Evolutionary conservation across 257 asterid genomes (phyloP), one percentile per base, ranked within the genome.

Genomic region (Fraxinus anomala): DNA sequence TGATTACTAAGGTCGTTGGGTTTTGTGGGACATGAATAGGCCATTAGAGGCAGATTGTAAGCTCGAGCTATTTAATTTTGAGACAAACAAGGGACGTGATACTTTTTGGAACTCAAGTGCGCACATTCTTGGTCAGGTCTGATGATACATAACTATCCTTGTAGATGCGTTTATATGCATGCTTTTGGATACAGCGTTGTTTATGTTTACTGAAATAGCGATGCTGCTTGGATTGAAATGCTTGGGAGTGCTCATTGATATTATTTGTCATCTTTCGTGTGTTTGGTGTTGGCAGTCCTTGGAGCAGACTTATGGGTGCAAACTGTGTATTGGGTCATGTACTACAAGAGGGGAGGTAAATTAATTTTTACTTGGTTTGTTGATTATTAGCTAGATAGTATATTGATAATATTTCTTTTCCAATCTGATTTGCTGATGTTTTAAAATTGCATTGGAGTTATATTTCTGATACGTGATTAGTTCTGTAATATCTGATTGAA

Each of bases 41-140:
- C 99, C 97, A 0, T 81, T 96, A 83, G 99, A 96, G 82, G 96
- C 90, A 1, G 93, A 93, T 81, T 93, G 99, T 85, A 88, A 89
- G 80, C 94, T 96, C 6, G 89, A 82, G 85, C 73, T 96, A 73
- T 94, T 92, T 65, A 92, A 88, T 0, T 96, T 96, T 75, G 96
- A 96, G 8, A 81, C 81, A n/a, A 95, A 89, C 39, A 98, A 93
- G 86, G 99, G 99, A 1, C 91, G 97, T 3, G 97, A 94, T 80
- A 93, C 98, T 6, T 96, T 96, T 73, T 96, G 99, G 99, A 98
- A 96, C 77, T 96, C 99, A 0, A 96, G 98, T 81, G 99, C 99
- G 9, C 98, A 96, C 86, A 93, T 96, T 84, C 97, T 96, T 7
- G 99, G 98, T 70, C 92, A 96, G 97, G 99, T 93, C 77, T 70